Base-by-base conservation (phyloP, 1,284 basidiomycete species). In the Ustilago tritici region DNA sequence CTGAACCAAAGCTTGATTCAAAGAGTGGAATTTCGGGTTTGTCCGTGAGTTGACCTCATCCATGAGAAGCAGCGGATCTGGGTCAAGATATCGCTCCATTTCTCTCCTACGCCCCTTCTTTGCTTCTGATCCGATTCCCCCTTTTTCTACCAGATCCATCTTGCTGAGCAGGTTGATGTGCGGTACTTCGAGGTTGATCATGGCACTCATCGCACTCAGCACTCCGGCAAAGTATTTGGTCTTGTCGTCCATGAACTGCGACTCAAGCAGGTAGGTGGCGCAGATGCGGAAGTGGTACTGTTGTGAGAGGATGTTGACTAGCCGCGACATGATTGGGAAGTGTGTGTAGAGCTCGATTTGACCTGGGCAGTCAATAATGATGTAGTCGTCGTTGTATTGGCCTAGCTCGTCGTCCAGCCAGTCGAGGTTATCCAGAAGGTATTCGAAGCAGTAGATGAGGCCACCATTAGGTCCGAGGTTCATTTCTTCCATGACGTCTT, bases 201-300 rank as follows among this genome's bases (percentile, higher is more conserved):
- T 99, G 53, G 95, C 95, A 54, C 93, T 95, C 95, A 99, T 98
- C 28, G 97, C 97, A 61, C 93, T 94, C 65, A 99, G 89, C 1
- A 98, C 95, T n/a, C 97, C 97, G 65, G 95, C 95, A 82, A 99
- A 99, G 88, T 95, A 99, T 85, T 99, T 99, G 85, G 95, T 93
- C 82, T 93, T 93, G 88, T 99, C 97, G 67, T 85, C 83, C 68
- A 85, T 82, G 41, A 85, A 85, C 82, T 99, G 97, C 1, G 94
- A 95, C 86, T 99, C 97, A 76, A 99, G 91, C 56, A 99, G 90
- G 87, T 99, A 99, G 2, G 78, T 79, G 14, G 84, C 83, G 52
- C 82, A 84, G n/a, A 85, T 75, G 17, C 81, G 82, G 70, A 84
- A 86, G 58, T 83, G 67, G 63, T 80, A 84, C 47, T 81, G 78